Conservation (phyloP, 352 stramenopile species). For the Phytophthora cajani region DNA sequence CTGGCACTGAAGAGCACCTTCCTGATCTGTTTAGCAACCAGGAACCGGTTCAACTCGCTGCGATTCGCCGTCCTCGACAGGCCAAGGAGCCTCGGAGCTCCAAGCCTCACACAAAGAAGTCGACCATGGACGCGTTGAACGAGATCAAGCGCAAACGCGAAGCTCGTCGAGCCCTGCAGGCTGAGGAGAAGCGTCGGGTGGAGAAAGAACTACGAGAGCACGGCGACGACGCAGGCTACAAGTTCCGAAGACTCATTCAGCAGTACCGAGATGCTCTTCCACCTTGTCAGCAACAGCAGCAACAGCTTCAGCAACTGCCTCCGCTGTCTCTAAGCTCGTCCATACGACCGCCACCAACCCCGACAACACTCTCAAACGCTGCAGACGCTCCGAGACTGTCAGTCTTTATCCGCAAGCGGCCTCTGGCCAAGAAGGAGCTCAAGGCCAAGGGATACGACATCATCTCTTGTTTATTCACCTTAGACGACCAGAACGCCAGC, state of each 20-base stretch:
- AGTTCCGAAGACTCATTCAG: conserved; percentile 74
- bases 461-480: conserved; percentile 52
- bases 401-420: conserved; percentile 77
- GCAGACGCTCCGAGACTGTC: conserved; percentile 44
- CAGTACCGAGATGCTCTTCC: conserved; percentile 58
- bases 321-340: conserved; percentile 23
- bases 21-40: conserved; percentile 5
- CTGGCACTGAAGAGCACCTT: not conserved
- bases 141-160: conserved; percentile 82
- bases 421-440: conserved; percentile 71
- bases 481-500: conserved; percentile 7
- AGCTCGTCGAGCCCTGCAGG: conserved; percentile 58
- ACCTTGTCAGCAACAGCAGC: conserved; percentile 30
- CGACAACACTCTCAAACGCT: conserved; percentile 11
- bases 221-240: conserved; percentile 77
- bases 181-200: conserved; percentile 74
- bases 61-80: conserved; percentile 7
- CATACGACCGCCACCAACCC: conserved; percentile 26
- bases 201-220: conserved; percentile 67
- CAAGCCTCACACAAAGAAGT: conserved; percentile 46
- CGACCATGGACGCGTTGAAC: conserved; percentile 59
- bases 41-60: conserved; percentile 10
- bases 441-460: conserved; percentile 75
- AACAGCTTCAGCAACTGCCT: conserved; percentile 30
- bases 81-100: conserved; percentile 21